These are phyloP conservation scores for Sonneratia caseolaris DNA, from an alignment of 345 rosid genomes.

Conservation along the genomic window DNA sequence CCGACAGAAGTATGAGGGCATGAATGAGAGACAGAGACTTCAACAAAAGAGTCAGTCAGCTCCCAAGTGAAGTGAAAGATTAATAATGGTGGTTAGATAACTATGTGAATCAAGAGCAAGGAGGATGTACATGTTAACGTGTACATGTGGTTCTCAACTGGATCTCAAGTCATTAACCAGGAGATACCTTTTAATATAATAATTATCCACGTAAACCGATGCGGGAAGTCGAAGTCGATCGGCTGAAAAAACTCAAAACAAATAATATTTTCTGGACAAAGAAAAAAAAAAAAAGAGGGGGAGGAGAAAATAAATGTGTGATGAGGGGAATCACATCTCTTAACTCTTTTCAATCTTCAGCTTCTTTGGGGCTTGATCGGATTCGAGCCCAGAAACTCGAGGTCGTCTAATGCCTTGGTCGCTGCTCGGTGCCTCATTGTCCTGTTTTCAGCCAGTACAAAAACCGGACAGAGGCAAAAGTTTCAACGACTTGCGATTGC, in stretches of 20 bases:
- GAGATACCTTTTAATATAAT: constrained; percentile 1
- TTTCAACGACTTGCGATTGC: background rate
- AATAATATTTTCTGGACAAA: constrained; percentile 11
- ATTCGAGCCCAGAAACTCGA: constrained; percentile 19
- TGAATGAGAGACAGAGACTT: too few species aligned
- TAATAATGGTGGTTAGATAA: background rate
- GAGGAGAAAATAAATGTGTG: background rate
- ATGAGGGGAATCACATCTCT: background rate
- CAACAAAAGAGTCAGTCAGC: too few species aligned
- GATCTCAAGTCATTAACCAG: background rate
- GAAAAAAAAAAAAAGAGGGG: constrained; percentile 17
- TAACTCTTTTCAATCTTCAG: constrained; percentile 32
- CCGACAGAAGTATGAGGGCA: too few species aligned
- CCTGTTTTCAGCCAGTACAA: constrained; percentile 15
- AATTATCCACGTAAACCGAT: constrained; percentile 10
- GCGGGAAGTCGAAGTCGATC: background rate
- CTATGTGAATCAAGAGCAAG: background rate
- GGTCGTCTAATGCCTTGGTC: constrained; percentile 23
- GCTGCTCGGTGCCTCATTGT: constrained; percentile 12
- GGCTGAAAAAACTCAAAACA: background rate
- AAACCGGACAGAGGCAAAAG: background rate
- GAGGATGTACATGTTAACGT: background rate
- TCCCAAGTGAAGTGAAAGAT: too few species aligned
- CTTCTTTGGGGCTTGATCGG: constrained; percentile 39
- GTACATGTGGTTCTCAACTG: background rate